These are phyloP conservation scores for Gliomastix tumulicola DNA, from an alignment of 2,329 filamentous ascomycete genomes.

Conservation along the genomic window DNA sequence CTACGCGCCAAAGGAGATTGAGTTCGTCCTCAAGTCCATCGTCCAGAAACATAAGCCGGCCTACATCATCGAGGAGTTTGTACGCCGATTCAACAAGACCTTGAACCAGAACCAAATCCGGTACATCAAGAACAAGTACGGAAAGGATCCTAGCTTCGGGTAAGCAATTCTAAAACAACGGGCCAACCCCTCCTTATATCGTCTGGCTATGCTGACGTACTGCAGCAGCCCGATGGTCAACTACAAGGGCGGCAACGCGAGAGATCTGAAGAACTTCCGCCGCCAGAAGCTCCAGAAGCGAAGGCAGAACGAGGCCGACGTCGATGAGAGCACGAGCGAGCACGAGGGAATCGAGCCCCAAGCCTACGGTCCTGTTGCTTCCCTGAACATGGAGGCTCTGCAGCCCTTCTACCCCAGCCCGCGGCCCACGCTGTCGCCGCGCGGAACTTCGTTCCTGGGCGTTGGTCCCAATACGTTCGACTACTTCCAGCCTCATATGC, in stretches of 20 bases:
- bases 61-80: constrained; percentile 18
- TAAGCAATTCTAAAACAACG: constrained; percentile 12
- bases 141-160: constrained; percentile 28
- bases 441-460: no score
- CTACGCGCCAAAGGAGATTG: constrained; percentile 25
- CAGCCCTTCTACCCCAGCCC: no score
- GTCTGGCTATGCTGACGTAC: neutral
- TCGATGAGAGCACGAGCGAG: no score
- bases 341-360: no score
- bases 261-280: neutral
- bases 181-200: neutral
- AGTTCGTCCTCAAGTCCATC: constrained; percentile 21
- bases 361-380: no score
- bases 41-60: constrained; percentile 14
- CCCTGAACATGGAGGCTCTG: no score
- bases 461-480: no score
- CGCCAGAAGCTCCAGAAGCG: no score
- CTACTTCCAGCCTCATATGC: no score
- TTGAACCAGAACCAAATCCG: constrained; percentile 26
- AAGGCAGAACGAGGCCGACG: no score
- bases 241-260: neutral
- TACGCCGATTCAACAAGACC: constrained; percentile 15
- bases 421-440: no score
- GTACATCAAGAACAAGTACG: constrained; percentile 32
- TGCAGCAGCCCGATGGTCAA: constrained; percentile 1